Conservation (phyloP, 2,329 filamentous ascomycete genomes). For the Boeremia exigua region DNA sequence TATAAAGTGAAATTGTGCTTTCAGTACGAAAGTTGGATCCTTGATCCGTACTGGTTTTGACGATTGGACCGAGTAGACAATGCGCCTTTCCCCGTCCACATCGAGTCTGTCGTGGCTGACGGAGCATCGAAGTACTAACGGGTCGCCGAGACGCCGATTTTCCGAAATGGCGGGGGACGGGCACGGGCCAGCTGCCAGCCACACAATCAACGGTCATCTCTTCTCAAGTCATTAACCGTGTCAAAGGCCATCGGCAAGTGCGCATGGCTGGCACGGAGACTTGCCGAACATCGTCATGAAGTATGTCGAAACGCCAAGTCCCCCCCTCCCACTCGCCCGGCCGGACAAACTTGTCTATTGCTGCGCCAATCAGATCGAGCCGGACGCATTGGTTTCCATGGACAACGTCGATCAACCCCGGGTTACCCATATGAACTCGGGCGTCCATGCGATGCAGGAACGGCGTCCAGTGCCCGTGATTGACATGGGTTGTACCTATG, state of each 20-base stretch:
- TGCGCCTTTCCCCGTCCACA: too few species aligned
- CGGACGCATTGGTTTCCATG: not conserved
- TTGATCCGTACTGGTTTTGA: too few species aligned
- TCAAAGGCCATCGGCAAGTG: not conserved
- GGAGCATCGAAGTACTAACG: too few species aligned
- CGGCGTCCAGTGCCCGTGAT: not conserved
- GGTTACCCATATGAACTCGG: conserved; percentile 2
- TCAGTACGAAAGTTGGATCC: too few species aligned
- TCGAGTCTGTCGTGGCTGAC: too few species aligned
- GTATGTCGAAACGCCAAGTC: not conserved
- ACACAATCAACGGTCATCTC: not conserved
- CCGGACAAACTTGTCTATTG: conserved; percentile 1
- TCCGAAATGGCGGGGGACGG: not conserved
- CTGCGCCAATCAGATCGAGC: conserved; percentile 8
- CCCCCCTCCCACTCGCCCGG: conserved; percentile 1
- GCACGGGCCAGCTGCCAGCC: not conserved
- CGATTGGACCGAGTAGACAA: too few species aligned
- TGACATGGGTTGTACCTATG: not conserved
- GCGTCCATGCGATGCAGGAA: not conserved
- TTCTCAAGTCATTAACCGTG: not conserved
- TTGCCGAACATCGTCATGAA: conserved; percentile 1
- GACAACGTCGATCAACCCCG: conserved; percentile 1
- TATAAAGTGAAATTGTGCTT: too few species aligned
- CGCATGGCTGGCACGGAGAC: not conserved
- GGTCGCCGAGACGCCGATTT: too few species aligned